Conservation (phyloP, 1,284 basidiomycete genomes). For the Boletus semigastroideus region DNA sequence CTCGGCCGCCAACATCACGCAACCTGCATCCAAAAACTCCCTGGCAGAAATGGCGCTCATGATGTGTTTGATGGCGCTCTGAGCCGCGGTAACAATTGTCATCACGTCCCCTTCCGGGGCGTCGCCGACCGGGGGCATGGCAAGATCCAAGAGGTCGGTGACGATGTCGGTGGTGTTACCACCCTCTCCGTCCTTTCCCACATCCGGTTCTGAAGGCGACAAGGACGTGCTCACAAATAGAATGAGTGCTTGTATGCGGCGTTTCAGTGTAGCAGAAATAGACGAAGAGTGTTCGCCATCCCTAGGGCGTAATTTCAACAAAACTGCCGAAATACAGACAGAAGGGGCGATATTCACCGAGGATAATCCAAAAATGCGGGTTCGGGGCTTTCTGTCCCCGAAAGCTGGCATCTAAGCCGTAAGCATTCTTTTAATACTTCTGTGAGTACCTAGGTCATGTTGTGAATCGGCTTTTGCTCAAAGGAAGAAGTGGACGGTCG, state of each 20-base stretch:
- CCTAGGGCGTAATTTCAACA: constrained; percentile 33
- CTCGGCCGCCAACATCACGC: constrained; percentile 52
- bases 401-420: constrained; percentile 53
- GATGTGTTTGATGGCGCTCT: constrained; percentile 46
- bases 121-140: constrained; percentile 13
- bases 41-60: constrained; percentile 65
- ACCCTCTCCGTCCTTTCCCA: constrained; percentile 38
- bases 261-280: constrained; percentile 43
- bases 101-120: constrained; percentile 27
- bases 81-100: constrained; percentile 49
- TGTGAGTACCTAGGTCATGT: constrained; percentile 51
- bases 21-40: constrained; percentile 57
- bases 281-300: constrained; percentile 54
- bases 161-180: constrained; percentile 34
- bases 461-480: constrained; percentile 16
- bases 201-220: constrained; percentile 36
- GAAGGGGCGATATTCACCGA: constrained; percentile 42
- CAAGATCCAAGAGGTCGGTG: constrained; percentile 28
- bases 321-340: background rate
- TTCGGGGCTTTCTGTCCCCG: constrained; percentile 38
- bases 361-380: constrained; percentile 57
- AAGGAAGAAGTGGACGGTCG: background rate
- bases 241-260: constrained; percentile 67
- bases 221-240: constrained; percentile 48
- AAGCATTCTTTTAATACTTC: constrained; percentile 69